phyloP scores from a whole-genome alignment of 2,329 filamentous ascomycete species.

The Trichoderma citrinoviride region DNA sequence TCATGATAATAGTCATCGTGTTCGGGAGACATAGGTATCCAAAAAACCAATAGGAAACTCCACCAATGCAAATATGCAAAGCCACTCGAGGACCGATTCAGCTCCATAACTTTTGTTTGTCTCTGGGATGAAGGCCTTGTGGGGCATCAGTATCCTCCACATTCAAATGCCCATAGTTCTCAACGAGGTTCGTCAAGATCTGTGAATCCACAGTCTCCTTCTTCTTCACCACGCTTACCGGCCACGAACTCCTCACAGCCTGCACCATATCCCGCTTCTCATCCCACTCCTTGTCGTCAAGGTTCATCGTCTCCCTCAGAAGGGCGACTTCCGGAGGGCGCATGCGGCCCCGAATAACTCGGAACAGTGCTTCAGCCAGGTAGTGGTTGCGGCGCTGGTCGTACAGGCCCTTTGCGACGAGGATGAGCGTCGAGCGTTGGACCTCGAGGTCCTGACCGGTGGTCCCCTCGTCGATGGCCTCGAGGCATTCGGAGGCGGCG shows the following conservation, averaged over 20 bases:
- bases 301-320: constrained; percentile 5
- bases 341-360: constrained; percentile 37
- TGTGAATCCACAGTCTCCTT: constrained; percentile 29
- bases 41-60: too few species aligned
- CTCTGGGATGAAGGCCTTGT: too few species aligned
- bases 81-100: background rate
- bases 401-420: constrained; percentile 36
- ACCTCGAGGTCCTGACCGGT: background rate
- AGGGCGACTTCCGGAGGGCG: constrained; percentile 9
- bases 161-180: background rate
- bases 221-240: constrained; percentile 32
- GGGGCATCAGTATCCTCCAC: background rate
- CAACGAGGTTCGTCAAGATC: constrained; percentile 21
- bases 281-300: constrained; percentile 26
- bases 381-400: constrained; percentile 37
- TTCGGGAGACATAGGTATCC: background rate
- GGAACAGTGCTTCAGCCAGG: constrained; percentile 35
- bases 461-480: background rate
- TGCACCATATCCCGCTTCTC: constrained; percentile 26
- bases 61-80: too few species aligned
- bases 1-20: background rate
- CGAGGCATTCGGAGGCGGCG: constrained; percentile 20
- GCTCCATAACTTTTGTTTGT: too few species aligned
- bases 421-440: constrained; percentile 23
- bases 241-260: constrained; percentile 33